Evolutionary conservation across 1,139 yeast genomes (phyloP).

Genomic region (Diutina ranongensis): DNA sequence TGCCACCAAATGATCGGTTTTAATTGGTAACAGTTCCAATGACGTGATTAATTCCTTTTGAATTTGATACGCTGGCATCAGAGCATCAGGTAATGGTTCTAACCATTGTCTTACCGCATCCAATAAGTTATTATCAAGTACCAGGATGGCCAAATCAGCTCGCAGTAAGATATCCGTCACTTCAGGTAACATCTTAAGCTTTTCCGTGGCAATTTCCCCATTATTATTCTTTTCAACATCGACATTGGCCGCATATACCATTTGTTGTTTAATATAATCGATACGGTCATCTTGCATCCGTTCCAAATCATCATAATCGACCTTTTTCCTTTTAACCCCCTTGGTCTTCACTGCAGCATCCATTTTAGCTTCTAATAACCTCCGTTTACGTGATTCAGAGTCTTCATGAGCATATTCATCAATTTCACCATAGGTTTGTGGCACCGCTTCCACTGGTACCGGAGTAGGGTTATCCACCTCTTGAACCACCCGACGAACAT

Average conservation of each 20-base stretch:
- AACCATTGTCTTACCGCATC: slow-evolving; percentile 96
- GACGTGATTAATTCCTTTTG: slow-evolving; percentile 79
- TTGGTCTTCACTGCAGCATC: slow-evolving; percentile 64
- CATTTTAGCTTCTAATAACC: slow-evolving; percentile 71
- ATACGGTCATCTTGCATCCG: slow-evolving; percentile 91
- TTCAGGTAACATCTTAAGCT: slow-evolving; percentile 68
- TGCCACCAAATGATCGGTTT: slow-evolving; percentile 90
- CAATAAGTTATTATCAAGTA: slow-evolving; percentile 83
- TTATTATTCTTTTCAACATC: slow-evolving; percentile 79
- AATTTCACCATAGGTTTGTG: slow-evolving; percentile 11
- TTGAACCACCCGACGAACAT: slow-evolving; percentile 17
- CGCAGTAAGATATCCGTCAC: slow-evolving; percentile 69
- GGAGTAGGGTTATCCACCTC: slow-evolving; percentile 9
- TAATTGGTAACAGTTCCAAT: slow-evolving; percentile 71
- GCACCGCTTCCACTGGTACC: slow-evolving; percentile 10
- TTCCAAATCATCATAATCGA: slow-evolving; percentile 87
- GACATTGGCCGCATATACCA: slow-evolving; percentile 86
- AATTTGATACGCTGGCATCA: slow-evolving; percentile 92
- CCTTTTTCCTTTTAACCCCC: slow-evolving; percentile 46
- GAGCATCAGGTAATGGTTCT: slow-evolving; percentile 96
- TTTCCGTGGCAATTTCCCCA: slow-evolving; percentile 76
- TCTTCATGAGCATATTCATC: slow-evolving; percentile 25
- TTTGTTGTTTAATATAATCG: slow-evolving; percentile 68
- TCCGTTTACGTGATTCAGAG: slow-evolving; percentile 47
- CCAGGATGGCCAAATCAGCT: slow-evolving; percentile 82